phyloP scores from a whole-genome alignment of 2,329 filamentous ascomycete species.

The Cladosporium austrohemisphaericum region DNA sequence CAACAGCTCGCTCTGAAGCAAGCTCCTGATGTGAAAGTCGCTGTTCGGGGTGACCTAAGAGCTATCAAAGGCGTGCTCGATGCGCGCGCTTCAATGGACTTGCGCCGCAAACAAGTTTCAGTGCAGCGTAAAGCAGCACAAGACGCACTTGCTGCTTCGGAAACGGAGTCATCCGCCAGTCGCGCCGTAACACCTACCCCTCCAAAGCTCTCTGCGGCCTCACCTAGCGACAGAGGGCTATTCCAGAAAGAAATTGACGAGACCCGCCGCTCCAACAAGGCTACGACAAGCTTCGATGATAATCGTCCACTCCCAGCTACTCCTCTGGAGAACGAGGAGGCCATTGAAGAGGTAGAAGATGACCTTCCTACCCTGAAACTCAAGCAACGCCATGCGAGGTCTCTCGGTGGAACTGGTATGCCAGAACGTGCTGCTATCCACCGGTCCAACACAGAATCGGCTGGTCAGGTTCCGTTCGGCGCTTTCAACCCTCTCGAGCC shows the following conservation, averaged over 20 bases:
- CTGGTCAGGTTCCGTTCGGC: not conserved
- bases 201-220: no score
- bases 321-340: no score
- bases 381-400: not conserved
- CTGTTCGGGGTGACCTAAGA: not conserved
- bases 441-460: not conserved
- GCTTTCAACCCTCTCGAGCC: conserved; percentile 3
- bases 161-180: not conserved
- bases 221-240: not conserved
- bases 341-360: no score
- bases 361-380: no score
- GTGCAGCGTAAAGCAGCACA: not conserved
- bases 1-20: conserved; percentile 16
- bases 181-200: not conserved
- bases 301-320: no score
- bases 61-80: not conserved
- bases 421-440: not conserved
- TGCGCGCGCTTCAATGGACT: not conserved
- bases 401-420: no score
- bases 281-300: not conserved
- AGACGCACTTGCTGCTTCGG: not conserved
- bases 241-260: not conserved
- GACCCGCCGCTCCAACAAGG: no score
- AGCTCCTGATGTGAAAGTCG: conserved; percentile 10
- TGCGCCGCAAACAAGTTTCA: not conserved